Evolutionary conservation across 345 rosid genomes (phyloP).

Genomic region (Sapria himalayana): DNA sequence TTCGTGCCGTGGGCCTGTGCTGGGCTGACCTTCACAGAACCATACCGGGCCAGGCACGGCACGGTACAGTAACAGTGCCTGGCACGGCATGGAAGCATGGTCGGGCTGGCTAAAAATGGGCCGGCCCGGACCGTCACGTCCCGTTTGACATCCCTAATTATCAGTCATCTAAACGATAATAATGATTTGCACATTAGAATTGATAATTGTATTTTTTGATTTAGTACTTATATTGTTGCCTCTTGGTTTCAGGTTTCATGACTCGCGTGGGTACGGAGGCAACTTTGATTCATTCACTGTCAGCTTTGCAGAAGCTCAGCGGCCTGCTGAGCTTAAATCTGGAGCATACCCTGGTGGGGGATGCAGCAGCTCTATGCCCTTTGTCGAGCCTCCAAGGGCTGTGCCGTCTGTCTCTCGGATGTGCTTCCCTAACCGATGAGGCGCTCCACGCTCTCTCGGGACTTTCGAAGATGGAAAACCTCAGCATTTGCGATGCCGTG

Average conservation of each 20-base stretch:
- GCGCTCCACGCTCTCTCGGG: slow-evolving; percentile 34
- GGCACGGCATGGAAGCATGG: too few relatives aligned
- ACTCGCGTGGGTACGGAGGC: slow-evolving; percentile 15
- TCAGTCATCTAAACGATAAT: too few relatives aligned
- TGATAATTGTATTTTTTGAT: not conserved
- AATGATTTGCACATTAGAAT: too few relatives aligned
- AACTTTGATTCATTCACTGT: slow-evolving; percentile 18
- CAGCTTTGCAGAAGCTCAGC: slow-evolving; percentile 26
- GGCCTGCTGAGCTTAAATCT: slow-evolving; percentile 38
- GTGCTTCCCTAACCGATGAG: slow-evolving; percentile 45
- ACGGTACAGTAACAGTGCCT: too few relatives aligned
- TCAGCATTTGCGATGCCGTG: slow-evolving; percentile 41
- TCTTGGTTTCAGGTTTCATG: slow-evolving; percentile 32
- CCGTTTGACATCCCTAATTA: too few relatives aligned
- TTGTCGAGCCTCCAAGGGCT: slow-evolving; percentile 26
- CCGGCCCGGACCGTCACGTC: too few relatives aligned
- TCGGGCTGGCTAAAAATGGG: too few relatives aligned
- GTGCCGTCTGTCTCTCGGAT: slow-evolving; percentile 34
- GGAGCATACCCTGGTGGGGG: slow-evolving; percentile 46
- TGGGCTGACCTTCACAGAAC: too few relatives aligned
- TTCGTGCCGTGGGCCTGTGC: too few relatives aligned
- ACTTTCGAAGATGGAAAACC: slow-evolving; percentile 32
- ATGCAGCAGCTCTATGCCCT: slow-evolving; percentile 27
- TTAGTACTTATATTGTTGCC: slow-evolving; percentile 2
- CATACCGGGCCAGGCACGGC: too few relatives aligned